A percentile compares a stretch with the other conserved stretches of the same genome.
phyloP scores from a whole-genome alignment of 2,329 filamentous ascomycete species.

The Penicillium concentricum region DNA sequence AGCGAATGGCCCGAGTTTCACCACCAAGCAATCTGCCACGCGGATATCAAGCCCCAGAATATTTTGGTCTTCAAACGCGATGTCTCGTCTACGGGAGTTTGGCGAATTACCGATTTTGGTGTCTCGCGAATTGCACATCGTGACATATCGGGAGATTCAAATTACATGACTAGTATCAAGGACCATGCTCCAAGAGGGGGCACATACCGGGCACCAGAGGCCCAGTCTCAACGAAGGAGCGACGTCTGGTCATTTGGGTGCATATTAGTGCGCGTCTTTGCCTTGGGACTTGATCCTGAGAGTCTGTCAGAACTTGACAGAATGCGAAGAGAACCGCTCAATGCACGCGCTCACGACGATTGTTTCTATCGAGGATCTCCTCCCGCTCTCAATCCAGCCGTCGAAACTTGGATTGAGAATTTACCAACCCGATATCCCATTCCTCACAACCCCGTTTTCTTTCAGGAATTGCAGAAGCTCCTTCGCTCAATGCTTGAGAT shows the following conservation, averaged over 20 bases:
- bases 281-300: slow-evolving; percentile 9
- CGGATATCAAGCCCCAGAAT: slow-evolving; percentile 10
- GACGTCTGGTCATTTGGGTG: slow-evolving; percentile 27
- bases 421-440: neutral
- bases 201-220: slow-evolving; percentile 15
- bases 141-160: neutral
- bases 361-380: neutral
- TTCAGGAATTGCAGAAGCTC: neutral
- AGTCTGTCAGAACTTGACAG: neutral
- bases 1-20: neutral
- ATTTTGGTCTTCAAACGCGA: slow-evolving; percentile 18
- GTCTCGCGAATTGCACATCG: slow-evolving; percentile 9
- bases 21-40: neutral
- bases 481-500: neutral
- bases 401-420: neutral
- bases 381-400: neutral
- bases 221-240: neutral
- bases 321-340: neutral
- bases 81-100: slow-evolving; percentile 15
- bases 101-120: slow-evolving; percentile 29
- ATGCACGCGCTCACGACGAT: neutral
- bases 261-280: slow-evolving; percentile 19
- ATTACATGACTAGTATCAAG: neutral
- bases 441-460: neutral
- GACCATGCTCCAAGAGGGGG: neutral